Evolutionary conservation across 2,329 filamentous ascomycete genomes (phyloP).

Genomic region (Penicillium janthinellum): DNA sequence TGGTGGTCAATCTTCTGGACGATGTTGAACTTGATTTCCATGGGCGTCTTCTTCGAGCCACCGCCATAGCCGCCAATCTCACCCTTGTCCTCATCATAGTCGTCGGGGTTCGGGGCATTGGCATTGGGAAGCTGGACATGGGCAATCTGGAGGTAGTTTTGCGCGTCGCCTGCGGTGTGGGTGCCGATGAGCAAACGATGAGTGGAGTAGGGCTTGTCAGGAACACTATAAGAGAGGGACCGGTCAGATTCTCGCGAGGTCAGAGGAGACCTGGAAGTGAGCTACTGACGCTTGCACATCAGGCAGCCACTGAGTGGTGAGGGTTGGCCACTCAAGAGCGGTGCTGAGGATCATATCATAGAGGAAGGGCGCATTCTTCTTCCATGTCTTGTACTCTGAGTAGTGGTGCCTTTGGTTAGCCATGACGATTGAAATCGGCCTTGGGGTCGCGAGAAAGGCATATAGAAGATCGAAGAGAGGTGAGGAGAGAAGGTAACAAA

Average conservation of each 20-base stretch:
- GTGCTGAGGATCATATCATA: slow-evolving; percentile 97
- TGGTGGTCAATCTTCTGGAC: slow-evolving; percentile 96
- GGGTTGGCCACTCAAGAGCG: slow-evolving; percentile 93
- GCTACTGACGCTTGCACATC: slow-evolving; percentile 72
- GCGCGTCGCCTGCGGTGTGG: slow-evolving; percentile 81
- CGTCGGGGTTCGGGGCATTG: slow-evolving; percentile 68
- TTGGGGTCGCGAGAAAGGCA: background rate
- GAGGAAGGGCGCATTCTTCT: slow-evolving; percentile 98
- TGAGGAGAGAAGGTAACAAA: slow-evolving; percentile 36
- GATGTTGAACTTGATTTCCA: slow-evolving; percentile 80
- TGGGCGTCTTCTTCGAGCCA: slow-evolving; percentile 65
- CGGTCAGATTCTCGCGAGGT: background rate
- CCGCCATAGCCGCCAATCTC: slow-evolving; percentile 94
- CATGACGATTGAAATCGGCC: slow-evolving; percentile 2
- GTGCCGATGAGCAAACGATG: slow-evolving; percentile 93
- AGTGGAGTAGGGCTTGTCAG: slow-evolving; percentile 81
- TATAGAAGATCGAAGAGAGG: background rate
- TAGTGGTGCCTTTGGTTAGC: slow-evolving; percentile 7
- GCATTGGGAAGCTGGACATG: slow-evolving; percentile 89
- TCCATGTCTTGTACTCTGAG: slow-evolving; percentile 98
- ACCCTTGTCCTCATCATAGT: slow-evolving; percentile 88
- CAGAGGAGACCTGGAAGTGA: slow-evolving; percentile 21
- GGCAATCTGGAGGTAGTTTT: slow-evolving; percentile 93
- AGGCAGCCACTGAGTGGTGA: slow-evolving; percentile 97
- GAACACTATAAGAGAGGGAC: slow-evolving; percentile 52